Percentiles rank a stretch among this genome's conserved stretches.
phyloP scores from a whole-genome alignment of 163 green algal species.

The Volvox carteri region DNA sequence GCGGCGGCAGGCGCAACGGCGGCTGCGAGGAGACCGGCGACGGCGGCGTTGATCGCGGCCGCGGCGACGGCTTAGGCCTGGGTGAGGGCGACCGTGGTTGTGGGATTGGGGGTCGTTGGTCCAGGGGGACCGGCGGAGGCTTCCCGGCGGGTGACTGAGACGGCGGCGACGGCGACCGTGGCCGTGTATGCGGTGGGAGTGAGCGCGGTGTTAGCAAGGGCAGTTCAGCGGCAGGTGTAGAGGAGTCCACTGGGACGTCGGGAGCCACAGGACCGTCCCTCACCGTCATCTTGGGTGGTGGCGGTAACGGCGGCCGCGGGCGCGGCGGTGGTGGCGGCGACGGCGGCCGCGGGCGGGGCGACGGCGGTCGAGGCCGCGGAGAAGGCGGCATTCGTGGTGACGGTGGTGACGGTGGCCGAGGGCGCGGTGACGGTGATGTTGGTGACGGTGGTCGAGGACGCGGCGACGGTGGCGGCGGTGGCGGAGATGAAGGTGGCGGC shows the following conservation, averaged over 20 bases:
- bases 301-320: background rate
- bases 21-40: background rate
- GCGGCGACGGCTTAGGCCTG: background rate
- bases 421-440: background rate
- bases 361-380: background rate
- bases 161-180: background rate
- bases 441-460: background rate
- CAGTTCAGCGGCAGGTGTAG: background rate
- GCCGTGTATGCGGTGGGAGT: background rate
- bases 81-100: background rate
- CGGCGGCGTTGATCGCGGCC: background rate
- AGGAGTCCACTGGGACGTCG: background rate
- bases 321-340: background rate
- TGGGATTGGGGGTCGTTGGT: background rate
- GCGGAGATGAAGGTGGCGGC: background rate
- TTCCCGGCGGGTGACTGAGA: background rate
- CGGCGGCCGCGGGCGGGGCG: background rate
- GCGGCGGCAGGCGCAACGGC: background rate
- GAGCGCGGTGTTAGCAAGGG: background rate
- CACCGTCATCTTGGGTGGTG: background rate
- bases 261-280: background rate
- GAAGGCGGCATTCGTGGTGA: background rate
- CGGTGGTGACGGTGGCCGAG: background rate
- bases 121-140: no score
- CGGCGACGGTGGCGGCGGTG: background rate